Percentiles rank a stretch among this genome's conserved stretches.
Conservation (phyloP, 306 rosid genomes). For the Gleditsia sinensis region DNA sequence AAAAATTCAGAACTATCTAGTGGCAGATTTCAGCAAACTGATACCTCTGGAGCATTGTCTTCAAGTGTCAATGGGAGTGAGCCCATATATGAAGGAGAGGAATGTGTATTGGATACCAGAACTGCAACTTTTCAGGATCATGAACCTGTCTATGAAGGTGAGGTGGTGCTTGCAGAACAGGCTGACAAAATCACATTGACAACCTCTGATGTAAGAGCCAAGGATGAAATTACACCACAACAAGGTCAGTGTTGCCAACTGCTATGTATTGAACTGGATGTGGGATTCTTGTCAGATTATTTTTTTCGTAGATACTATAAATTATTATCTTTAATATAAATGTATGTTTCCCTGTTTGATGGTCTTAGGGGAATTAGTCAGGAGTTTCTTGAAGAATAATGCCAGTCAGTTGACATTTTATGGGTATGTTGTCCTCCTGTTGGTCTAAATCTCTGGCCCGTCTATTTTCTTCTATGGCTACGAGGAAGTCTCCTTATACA, state of each 20-base stretch:
- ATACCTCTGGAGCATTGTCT: slow-evolving; percentile 59
- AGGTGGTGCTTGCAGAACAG: slow-evolving; percentile 79
- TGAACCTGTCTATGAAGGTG: slow-evolving; percentile 98
- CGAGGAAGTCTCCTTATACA: slow-evolving; percentile 9
- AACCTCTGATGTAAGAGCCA: slow-evolving; percentile 42
- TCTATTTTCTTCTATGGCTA: slow-evolving; percentile 18
- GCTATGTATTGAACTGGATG: slow-evolving; percentile 21
- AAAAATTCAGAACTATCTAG: slow-evolving; percentile 56
- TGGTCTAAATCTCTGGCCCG: slow-evolving; percentile 21
- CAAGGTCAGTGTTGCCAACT: slow-evolving; percentile 59
- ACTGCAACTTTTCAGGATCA: slow-evolving; percentile 51
- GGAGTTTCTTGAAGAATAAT: slow-evolving; percentile 80
- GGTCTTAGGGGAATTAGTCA: slow-evolving; percentile 78
- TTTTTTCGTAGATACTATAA: slow-evolving; percentile 18
- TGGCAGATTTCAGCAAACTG: slow-evolving; percentile 46
- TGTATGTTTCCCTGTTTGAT: slow-evolving; percentile 28
- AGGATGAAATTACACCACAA: slow-evolving; percentile 72
- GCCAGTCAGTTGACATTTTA: slow-evolving; percentile 91
- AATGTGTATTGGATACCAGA: slow-evolving; percentile 66
- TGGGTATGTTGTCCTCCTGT: slow-evolving; percentile 59
- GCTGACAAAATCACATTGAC: slow-evolving; percentile 66
- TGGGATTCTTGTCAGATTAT: slow-evolving; percentile 16
- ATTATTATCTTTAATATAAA: slow-evolving; percentile 30
- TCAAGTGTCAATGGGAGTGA: slow-evolving; percentile 69
- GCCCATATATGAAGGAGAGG: slow-evolving; percentile 99